Evolutionary conservation across 2,329 filamentous ascomycete genomes (phyloP).

Genomic region (Ophiostoma sp.): DNA sequence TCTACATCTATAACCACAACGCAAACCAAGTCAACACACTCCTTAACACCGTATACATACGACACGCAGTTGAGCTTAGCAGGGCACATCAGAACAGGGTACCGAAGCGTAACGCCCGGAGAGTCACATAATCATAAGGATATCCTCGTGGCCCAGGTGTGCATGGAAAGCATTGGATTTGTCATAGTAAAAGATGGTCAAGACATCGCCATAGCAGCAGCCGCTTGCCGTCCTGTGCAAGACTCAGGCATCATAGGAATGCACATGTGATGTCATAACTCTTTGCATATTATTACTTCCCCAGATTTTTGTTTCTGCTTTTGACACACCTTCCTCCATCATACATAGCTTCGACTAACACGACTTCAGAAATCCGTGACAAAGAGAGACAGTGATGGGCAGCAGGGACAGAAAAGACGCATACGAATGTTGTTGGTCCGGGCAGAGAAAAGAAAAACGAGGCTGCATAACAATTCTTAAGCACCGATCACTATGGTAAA

Average conservation of each 20-base stretch:
- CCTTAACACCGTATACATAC: too few relatives aligned
- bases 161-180: too few relatives aligned
- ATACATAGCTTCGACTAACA: background rate
- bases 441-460: constrained; percentile 7
- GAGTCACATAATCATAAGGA: background rate
- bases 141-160: background rate
- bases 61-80: background rate
- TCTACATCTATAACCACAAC: too few relatives aligned
- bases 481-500: constrained; percentile 19
- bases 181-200: background rate
- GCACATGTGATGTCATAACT: constrained; percentile 6
- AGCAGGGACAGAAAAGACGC: constrained; percentile 16
- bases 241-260: too few relatives aligned
- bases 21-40: too few relatives aligned
- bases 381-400: constrained; percentile 2
- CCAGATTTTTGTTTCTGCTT: constrained; percentile 17
- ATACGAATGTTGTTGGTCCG: constrained; percentile 12
- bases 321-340: background rate
- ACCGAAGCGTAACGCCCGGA: background rate
- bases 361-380: constrained; percentile 14
- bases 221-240: too few relatives aligned
- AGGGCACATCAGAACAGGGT: background rate
- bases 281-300: constrained; percentile 20
- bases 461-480: constrained; percentile 16
- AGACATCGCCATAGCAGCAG: background rate